Evolutionary conservation across 73 alveolate species (phyloP).

Genomic region (Halteria grandinella): DNA sequence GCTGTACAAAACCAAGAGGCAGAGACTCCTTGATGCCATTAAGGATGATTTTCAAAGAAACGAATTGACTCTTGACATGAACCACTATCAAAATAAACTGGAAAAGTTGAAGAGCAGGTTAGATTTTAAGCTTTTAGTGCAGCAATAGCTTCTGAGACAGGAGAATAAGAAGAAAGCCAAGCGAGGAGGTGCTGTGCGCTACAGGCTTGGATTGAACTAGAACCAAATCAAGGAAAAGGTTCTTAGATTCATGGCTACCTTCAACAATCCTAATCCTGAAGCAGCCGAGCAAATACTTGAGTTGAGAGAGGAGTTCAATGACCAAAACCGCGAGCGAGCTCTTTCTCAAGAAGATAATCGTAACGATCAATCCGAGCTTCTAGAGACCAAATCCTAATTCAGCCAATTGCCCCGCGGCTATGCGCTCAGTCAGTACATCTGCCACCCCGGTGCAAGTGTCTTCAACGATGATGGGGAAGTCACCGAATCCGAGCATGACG

Average conservation of each 20-base stretch:
- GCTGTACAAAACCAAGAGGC: not conserved
- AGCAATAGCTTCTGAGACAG: not conserved
- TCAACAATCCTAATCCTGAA: not conserved
- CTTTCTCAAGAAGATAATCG: constrained; percentile 23
- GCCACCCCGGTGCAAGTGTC: not conserved
- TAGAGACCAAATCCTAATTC: constrained; percentile 8
- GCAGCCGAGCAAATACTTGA: too few relatives aligned
- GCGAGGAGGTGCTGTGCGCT: not conserved
- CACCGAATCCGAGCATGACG: constrained; percentile 51
- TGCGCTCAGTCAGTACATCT: constrained; percentile 25
- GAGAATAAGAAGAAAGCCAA: constrained; percentile 3
- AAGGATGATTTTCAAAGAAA: constrained; percentile 18
- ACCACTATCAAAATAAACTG: not conserved
- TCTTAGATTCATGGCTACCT: constrained; percentile 37
- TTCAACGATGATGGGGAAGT: constrained; percentile 47
- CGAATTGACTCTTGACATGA: not conserved
- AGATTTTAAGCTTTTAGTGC: too few relatives aligned
- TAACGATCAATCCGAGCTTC: constrained; percentile 33
- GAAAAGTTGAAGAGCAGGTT: not conserved
- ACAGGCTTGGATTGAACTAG: constrained; percentile 4
- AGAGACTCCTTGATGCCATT: not conserved
- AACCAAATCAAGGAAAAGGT: constrained; percentile 34
- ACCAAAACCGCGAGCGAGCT: constrained; percentile 16
- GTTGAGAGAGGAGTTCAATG: not conserved
- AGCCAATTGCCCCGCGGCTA: constrained; percentile 11